Base-by-base conservation (phyloP, 1,284 basidiomycete species). In the Ganoderma lingzhi region DNA sequence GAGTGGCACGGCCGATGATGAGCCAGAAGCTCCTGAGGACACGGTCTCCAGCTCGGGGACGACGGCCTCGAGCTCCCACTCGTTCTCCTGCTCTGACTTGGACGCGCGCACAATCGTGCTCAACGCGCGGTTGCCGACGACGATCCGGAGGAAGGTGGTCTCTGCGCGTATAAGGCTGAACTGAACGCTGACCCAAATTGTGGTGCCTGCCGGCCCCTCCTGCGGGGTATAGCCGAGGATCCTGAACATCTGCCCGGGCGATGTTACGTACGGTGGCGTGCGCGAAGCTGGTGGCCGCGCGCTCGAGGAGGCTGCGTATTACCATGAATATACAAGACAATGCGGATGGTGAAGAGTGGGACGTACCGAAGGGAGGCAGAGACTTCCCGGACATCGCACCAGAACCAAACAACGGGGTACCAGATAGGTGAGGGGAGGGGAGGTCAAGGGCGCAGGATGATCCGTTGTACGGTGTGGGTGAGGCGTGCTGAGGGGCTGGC, bases 131-230 rank as follows among this genome's bases (percentile, higher is more conserved):
- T 82, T 78, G 53, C 89, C 92, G 71, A 93, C 81, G 75, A 93
- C 87, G 70, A 94, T 87, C 63, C 93, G 89, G 60, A 93, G 85
- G 71, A 83, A 87, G 42, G 90, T 85, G 10, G 84, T 82, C 58
- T 86, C 78, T 14, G 81, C 76, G 19, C 83, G 80, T n/a, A 82
- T 80, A 51, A 84, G 80, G 70, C 84, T 83, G 80, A 91, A 90
- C 63, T 87, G 83, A 66, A 93, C 87, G 68, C 85, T 83, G 69
- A 91, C 88, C 53, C 86, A 84, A 75, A 93, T 85, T 59, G 84
- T 86, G 0, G 85, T 82, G 70, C 88, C 89, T 23, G 82, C 78
- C 68, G 86, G 84, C 71, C 91, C 92, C 75, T 89, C 85, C n/a
- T 82, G 78, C 8, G 90, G 90, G 5, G 85, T 81, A 78, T 87